Percentiles rank a stretch among this genome's conserved stretches.
These are phyloP conservation scores for Mortierella sp. DNA, from an alignment of 371 early-diverging fungal genomes.

Conservation along the genomic window DNA sequence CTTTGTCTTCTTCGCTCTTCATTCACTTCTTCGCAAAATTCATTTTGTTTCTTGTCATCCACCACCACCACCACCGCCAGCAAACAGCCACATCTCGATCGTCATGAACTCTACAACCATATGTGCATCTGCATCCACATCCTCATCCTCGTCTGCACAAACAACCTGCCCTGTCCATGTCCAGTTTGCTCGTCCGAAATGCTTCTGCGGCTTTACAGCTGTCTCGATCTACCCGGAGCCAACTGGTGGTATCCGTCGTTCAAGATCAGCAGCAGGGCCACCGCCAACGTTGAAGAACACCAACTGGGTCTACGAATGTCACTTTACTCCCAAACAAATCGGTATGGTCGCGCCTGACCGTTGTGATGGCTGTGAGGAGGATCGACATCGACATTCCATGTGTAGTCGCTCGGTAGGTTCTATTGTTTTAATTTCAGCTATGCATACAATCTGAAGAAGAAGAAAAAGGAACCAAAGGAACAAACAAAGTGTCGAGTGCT, in stretches of 20 bases:
- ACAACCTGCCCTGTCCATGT: background rate
- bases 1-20: too few species aligned
- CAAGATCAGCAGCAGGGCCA: background rate
- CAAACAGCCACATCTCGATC: background rate
- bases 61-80: background rate
- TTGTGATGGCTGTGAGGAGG: background rate
- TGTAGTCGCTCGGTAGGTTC: background rate
- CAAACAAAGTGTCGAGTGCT: too few species aligned
- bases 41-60: too few species aligned
- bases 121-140: background rate
- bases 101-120: background rate
- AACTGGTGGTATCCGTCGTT: background rate
- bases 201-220: background rate
- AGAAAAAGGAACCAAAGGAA: too few species aligned
- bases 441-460: too few species aligned
- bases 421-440: background rate
- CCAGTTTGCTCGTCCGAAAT: background rate
- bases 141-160: background rate
- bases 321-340: background rate
- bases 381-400: background rate
- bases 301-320: conserved; percentile 1
- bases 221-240: background rate
- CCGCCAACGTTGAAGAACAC: background rate
- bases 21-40: too few species aligned
- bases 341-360: background rate